Evolutionary conservation across 2,329 filamentous ascomycete genomes (phyloP).

Genomic region (Fusarium transvaalense): DNA sequence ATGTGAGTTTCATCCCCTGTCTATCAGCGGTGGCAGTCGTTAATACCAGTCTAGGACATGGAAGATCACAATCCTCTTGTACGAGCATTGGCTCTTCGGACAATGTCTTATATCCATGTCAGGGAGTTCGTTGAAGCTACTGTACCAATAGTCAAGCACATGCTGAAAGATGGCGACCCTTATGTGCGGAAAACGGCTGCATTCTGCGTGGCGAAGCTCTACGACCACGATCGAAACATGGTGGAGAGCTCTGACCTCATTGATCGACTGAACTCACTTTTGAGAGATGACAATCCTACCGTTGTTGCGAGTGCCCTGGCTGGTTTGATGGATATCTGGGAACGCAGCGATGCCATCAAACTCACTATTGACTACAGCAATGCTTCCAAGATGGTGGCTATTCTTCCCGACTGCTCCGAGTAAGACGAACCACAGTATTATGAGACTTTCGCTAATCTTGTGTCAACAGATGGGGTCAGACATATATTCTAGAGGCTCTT

Average conservation of each 20-base stretch:
- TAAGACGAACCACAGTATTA: slow-evolving; percentile 62
- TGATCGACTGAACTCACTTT: slow-evolving; percentile 86
- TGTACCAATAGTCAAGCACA: slow-evolving; percentile 82
- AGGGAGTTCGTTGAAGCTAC: slow-evolving; percentile 95
- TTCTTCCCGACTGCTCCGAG: slow-evolving; percentile 97
- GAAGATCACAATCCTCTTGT: slow-evolving; percentile 93
- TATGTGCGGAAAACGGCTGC: slow-evolving; percentile 98
- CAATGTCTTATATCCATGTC: slow-evolving; percentile 97
- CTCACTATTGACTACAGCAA: slow-evolving; percentile 98
- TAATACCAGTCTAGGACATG: slow-evolving; percentile 77
- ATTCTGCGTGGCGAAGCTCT: slow-evolving; percentile 96
- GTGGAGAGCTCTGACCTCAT: slow-evolving; percentile 94
- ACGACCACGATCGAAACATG: slow-evolving; percentile 92
- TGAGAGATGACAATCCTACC: slow-evolving; percentile 96
- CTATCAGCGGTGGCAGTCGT: background rate
- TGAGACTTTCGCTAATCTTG: slow-evolving; percentile 25
- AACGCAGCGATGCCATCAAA: slow-evolving; percentile 96
- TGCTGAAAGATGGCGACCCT: slow-evolving; percentile 88
- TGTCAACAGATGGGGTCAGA: slow-evolving; percentile 88
- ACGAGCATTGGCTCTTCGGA: slow-evolving; percentile 89
- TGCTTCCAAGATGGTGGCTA: slow-evolving; percentile 97
- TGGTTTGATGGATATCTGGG: slow-evolving; percentile 96
- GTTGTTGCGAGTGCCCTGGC: slow-evolving; percentile 96
- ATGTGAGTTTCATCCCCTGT: slow-evolving; percentile 63
- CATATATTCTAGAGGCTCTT: slow-evolving; percentile 95